Evolutionary conservation across 23 red algal species (phyloP), one percentile per base, ranked within the genome.

Genomic region (Rhodosorus marinus): DNA sequence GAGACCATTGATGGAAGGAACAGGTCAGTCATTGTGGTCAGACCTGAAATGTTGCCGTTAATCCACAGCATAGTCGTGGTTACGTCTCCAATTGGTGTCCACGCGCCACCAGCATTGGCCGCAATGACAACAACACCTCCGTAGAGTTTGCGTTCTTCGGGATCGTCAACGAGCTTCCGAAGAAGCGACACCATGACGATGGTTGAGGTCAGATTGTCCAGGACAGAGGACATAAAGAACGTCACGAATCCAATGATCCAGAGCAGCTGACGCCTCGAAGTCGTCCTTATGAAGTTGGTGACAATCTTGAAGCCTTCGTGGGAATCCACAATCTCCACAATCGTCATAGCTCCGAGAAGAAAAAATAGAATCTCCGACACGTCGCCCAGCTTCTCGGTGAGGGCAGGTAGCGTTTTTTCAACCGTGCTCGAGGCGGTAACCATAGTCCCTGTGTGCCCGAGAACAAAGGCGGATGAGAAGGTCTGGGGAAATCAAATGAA

Each of bases 41-140:
- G 34, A 17, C 73, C 66, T 22, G 90, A 65, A 33, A 98, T 85
- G 40, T 98, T 72, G 20, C 90, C 90, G n/a, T 75, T 65, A 15
- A 85, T 77, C 90, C 90, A 98, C 17, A 98, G 57, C 59, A 85
- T 81, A n/a, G 90, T 98, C 1, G 90, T 98, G 3, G 90, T 98
- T 26, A 98, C 90, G 46, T 98, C 90, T 6, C 90, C 90, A 41
- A 98, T 82, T 4, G 90, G 90, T 26, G 90, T 85, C 72, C 76
- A 82, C 1, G 78, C 90, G 20, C 90, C 90, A 4, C 90, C 90
- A 24, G 76, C 78, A 66, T 98, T 98, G 6, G 90, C 90, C 4
- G 90, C 90, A 28, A 98, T 67, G 23, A 98, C 90, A 17, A 98
- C 70, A 25, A 65, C 62, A 21, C 72, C 77, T 48, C 90, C 90